Base-by-base conservation (phyloP, 2,329 filamentous ascomycete genomes). In the Fusarium sp. region DNA sequence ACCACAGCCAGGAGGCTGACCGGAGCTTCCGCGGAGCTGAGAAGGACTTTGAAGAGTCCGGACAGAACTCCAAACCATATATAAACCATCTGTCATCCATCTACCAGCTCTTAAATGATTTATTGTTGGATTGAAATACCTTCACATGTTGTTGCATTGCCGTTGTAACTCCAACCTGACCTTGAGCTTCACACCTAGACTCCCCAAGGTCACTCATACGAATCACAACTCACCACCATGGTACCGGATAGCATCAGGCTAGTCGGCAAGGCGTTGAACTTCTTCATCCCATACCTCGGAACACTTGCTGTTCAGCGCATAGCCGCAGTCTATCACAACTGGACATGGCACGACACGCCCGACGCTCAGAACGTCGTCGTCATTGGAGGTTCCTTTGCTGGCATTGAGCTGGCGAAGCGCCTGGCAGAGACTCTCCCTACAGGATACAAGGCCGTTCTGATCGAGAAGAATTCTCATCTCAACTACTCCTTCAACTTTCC, bases 401-500 rank as follows among this genome's bases (percentile, higher is more conserved):
- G 68, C 0, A 60, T 64, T 14, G 41, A 70, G 18, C 11, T 54
- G 18, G 43, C 56, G 1, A 57, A 54, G 20, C 32, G 32, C 3
- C 54, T 71, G 2, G 23, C 60, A 20, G 48, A 65, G 7, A 48
- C 54, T 23, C 57, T 68, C 0, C 68, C 65, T 1, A 60, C 56
- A 1, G 65, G 60, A 6, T 68, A 45, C 27, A 56, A 57, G 18
- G 68, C 64, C 4, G 39, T 68, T 7, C 16, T 61, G 8, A 18
- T 71, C 2, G 68, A 71, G 39, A 64, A 57, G 45, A 56, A 71
- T 39, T 68, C 65, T 2, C 68, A 71, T 27, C 57, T 71, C 20
- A 60, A 71, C 37, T 68, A 57, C 32, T 25, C 61, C 1, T 71
- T 64, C 23, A 48, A n/a, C 48, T 68, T 71, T 6, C 68, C 65